Conservation (phyloP, 352 stramenopile species). For the Phytopythium aichiense region DNA sequence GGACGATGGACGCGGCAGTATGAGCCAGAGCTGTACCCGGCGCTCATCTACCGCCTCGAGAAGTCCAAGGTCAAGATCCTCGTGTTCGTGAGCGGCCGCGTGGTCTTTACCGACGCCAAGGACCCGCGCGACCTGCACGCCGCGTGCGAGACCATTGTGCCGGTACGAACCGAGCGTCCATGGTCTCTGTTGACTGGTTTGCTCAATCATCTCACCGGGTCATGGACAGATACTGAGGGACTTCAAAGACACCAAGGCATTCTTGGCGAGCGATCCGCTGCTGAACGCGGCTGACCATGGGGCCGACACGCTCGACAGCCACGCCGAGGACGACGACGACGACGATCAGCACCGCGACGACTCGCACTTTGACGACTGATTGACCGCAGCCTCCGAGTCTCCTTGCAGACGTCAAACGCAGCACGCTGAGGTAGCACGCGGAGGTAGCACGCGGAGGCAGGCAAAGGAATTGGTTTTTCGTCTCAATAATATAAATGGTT, state of each 20-base stretch:
- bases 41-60: slow-evolving; percentile 97
- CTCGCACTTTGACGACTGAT: slow-evolving; percentile 7
- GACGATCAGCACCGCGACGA: slow-evolving; percentile 6
- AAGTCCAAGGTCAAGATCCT: slow-evolving; percentile 97
- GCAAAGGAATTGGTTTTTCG: not conserved
- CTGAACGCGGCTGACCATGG: not conserved
- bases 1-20: slow-evolving; percentile 59
- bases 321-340: slow-evolving; percentile 5
- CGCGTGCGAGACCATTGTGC: slow-evolving; percentile 82
- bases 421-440: not conserved
- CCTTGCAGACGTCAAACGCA: not conserved
- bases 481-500: slow-evolving; percentile 7
- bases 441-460: not conserved
- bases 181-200: not conserved
- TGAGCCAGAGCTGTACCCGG: slow-evolving; percentile 99
- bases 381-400: not conserved
- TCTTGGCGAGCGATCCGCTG: slow-evolving; percentile 10
- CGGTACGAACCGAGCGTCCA: slow-evolving; percentile 26
- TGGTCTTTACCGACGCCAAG: slow-evolving; percentile 96
- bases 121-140: slow-evolving; percentile 66
- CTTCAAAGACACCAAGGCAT: slow-evolving; percentile 48
- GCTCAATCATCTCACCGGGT: not conserved
- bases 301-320: slow-evolving; percentile 5
- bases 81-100: slow-evolving; percentile 98
- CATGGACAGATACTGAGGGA: slow-evolving; percentile 54